Conservation (phyloP, 2,329 filamentous ascomycete species). For the Leptographium wingfieldii region DNA sequence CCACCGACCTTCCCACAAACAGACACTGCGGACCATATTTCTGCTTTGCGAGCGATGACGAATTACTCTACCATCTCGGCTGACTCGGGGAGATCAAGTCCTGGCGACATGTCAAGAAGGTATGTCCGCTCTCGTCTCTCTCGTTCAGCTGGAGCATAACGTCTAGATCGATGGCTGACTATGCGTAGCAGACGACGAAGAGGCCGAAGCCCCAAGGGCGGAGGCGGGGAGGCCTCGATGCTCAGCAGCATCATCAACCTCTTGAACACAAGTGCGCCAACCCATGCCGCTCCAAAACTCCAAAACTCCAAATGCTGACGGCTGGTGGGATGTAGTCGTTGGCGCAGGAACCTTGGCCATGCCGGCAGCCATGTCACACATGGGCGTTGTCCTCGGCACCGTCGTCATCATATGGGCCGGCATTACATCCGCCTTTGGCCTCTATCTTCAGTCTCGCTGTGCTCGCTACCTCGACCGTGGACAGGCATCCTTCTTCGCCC, state of each 20-base stretch:
- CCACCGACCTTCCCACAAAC: not conserved
- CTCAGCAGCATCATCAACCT: slow-evolving; percentile 88
- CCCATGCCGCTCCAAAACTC: not conserved
- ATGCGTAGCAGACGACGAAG: slow-evolving; percentile 35
- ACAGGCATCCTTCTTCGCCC: slow-evolving; percentile 82
- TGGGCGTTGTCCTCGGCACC: slow-evolving; percentile 78
- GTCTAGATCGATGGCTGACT: not conserved
- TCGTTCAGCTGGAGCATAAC: not conserved
- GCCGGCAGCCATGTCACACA: slow-evolving; percentile 91
- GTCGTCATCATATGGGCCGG: slow-evolving; percentile 87
- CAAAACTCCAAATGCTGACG: not conserved
- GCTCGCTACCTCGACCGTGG: slow-evolving; percentile 87
- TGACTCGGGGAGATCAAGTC: slow-evolving; percentile 26
- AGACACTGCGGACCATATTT: not conserved
- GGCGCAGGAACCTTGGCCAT: slow-evolving; percentile 88
- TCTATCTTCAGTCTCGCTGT: slow-evolving; percentile 90
- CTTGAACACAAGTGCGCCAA: slow-evolving; percentile 73
- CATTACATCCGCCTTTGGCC: slow-evolving; percentile 74
- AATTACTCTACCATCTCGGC: slow-evolving; percentile 40
- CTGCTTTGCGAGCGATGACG: slow-evolving; percentile 28
- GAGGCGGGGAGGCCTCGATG: slow-evolving; percentile 73
- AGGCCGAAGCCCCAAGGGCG: slow-evolving; percentile 54
- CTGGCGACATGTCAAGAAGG: slow-evolving; percentile 39
- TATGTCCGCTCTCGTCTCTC: slow-evolving; percentile 14
- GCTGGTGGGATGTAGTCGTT: slow-evolving; percentile 46